phyloP scores from a whole-genome alignment of 2,329 filamentous ascomycete genomes.

The Nemania diffusa region DNA sequence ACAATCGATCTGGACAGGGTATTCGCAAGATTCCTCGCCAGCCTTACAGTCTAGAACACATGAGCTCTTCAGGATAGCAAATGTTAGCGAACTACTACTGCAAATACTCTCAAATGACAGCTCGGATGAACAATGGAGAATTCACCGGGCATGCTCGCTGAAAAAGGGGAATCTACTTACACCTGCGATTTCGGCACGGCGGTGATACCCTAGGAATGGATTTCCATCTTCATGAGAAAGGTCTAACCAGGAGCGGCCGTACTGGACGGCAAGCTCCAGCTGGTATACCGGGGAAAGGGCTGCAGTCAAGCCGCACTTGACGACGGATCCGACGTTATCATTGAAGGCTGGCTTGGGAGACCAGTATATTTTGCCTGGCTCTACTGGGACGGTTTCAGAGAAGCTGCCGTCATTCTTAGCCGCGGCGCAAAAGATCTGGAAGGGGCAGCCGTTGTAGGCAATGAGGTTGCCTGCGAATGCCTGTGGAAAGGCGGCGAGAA shows the following conservation, averaged over 20 bases:
- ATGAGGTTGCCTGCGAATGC: slow-evolving; percentile 27
- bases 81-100: slow-evolving; percentile 8
- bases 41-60: slow-evolving; percentile 39
- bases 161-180: slow-evolving; percentile 13
- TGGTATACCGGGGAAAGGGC: slow-evolving; percentile 30
- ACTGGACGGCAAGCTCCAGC: slow-evolving; percentile 37
- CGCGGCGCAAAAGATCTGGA: slow-evolving; percentile 35
- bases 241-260: slow-evolving; percentile 39
- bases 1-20: slow-evolving; percentile 31
- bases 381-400: slow-evolving; percentile 4
- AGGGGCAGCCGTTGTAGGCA: slow-evolving; percentile 37
- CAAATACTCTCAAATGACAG: neutral
- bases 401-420: slow-evolving; percentile 39
- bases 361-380: slow-evolving; percentile 13
- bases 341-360: slow-evolving; percentile 34
- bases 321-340: slow-evolving; percentile 40
- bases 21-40: slow-evolving; percentile 35
- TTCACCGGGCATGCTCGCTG: neutral
- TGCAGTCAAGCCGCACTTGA: slow-evolving; percentile 35
- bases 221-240: slow-evolving; percentile 40
- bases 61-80: slow-evolving; percentile 3
- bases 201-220: slow-evolving; percentile 37
- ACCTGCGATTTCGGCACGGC: slow-evolving; percentile 38
- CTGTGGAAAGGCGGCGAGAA: slow-evolving; percentile 22
- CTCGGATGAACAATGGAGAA: neutral